Evolutionary conservation across 768 basidiomycete genomes (phyloP).

Genomic region (Suillus plorans): DNA sequence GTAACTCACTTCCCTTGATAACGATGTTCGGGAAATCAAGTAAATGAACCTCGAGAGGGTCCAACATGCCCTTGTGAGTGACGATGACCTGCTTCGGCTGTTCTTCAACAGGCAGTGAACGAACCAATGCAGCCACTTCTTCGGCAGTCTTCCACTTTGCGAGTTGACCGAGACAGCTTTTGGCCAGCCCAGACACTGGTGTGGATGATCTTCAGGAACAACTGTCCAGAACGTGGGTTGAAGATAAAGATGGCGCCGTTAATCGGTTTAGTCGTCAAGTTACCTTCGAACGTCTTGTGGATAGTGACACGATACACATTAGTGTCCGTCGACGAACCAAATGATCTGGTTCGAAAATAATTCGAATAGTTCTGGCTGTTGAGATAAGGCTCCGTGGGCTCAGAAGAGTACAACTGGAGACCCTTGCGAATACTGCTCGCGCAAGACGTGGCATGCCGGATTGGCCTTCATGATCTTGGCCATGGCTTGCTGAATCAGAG

Average conservation of each 20-base stretch:
- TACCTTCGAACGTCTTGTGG: conserved; percentile 99
- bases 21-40: no score
- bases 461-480: conserved; percentile 99
- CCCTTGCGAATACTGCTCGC: conserved; percentile 99
- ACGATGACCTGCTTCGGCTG: conserved; percentile 99
- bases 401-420: conserved; percentile 98
- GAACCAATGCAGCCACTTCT: conserved; percentile 97
- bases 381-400: conserved; percentile 98
- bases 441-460: conserved; percentile 93
- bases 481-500: conserved; percentile 99
- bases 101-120: conserved; percentile 98
- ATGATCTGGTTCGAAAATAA: conserved; percentile 98
- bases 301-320: no score
- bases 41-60: conserved; percentile 95
- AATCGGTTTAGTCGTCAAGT: conserved; percentile 98
- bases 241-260: conserved; percentile 99
- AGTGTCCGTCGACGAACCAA: conserved; percentile 99
- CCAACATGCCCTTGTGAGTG: conserved; percentile 99
- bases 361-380: conserved; percentile 97
- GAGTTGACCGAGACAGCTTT: conserved; percentile 97
- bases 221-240: conserved; percentile 96
- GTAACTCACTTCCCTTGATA: no score
- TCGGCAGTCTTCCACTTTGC: conserved; percentile 99
- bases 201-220: conserved; percentile 99
- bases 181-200: conserved; percentile 99